Base-by-base conservation (phyloP, 2,329 filamentous ascomycete species). In the Trematosphaeria pertusa region DNA sequence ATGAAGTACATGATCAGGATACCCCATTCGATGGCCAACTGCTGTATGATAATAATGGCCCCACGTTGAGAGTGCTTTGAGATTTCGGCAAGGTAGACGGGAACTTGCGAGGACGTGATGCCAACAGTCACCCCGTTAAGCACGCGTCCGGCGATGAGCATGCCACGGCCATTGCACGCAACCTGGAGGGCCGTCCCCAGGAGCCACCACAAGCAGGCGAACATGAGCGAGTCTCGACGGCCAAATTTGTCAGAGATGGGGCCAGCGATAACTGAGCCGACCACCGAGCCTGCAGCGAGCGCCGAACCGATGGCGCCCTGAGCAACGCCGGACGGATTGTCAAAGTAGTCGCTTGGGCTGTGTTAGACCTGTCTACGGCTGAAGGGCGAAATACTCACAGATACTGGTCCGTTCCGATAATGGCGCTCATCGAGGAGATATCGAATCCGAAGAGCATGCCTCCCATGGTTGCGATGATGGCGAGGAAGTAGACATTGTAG, bases 401-500 rank as follows among this genome's bases (percentile, higher is more conserved):
- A 57, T 81, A 81, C 58, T 81, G 78, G 1, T 70, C 36, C 0
- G 78, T 79, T 28, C 74, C 75, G 37, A 82, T 75, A 51, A 80
- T 79, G 32, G 78, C 80, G 37, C 72, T 75, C 76, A 82, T 81
- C 4, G 78, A 81, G 5, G 75, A 78, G 48, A 82, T 81, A 61
- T 83, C 81, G 56, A 83, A 82, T 43, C 80, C 80, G 48, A 82
- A 82, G 62, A 79, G 67, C 73, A 77, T 75, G 15, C 78, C 80
- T 32, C 79, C 80, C 30, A 81, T 70, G 0, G 79, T 82, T 45
- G 79, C 75, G 38, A 82, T 73, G 35, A 76, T 65, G 15, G 78
- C 79, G 44, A 82, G 69, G 51, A 82, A 79, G 61, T 80, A 79
- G 48, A 76, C 73, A 69, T 82, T 82, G 66, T 80, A 80, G 46